A percentile compares a stretch with the other conserved stretches of the same genome.
phyloP scores from a whole-genome alignment of 352 stramenopile genomes.

The Peronospora farinosa region DNA sequence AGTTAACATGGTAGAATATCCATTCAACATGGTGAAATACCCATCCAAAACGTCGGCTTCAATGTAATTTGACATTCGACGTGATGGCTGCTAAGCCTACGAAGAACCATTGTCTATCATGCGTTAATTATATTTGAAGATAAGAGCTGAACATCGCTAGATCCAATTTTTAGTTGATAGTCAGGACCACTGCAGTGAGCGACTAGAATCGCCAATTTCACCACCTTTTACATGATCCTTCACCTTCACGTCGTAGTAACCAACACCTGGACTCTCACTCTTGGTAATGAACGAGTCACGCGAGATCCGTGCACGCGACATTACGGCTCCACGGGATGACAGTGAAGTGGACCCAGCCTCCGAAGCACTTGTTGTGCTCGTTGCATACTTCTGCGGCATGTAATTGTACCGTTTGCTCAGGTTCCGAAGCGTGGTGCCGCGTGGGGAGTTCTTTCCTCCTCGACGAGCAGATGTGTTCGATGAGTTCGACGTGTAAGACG shows the following conservation, averaged over 20 bases:
- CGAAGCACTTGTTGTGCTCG: conserved; percentile 24
- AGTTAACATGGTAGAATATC: conserved; percentile 5
- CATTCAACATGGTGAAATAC: neutral
- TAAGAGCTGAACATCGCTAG: conserved; percentile 10
- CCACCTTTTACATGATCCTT: conserved; percentile 57
- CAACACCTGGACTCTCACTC: conserved; percentile 61
- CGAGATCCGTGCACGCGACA: conserved; percentile 50
- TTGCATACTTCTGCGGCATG: conserved; percentile 52
- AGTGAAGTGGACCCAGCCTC: conserved; percentile 47
- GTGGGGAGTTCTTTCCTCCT: conserved; percentile 27
- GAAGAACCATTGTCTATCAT: conserved; percentile 9
- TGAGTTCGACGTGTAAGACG: conserved; percentile 50
- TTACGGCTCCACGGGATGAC: conserved; percentile 63
- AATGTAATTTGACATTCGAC: neutral
- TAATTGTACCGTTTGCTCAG: conserved; percentile 64
- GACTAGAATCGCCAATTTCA: conserved; percentile 72
- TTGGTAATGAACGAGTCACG: conserved; percentile 71
- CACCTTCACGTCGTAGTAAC: conserved; percentile 74
- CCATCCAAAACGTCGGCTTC: neutral
- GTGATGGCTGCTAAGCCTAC: neutral
- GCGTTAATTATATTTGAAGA: conserved; percentile 15
- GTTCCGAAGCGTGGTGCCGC: conserved; percentile 40
- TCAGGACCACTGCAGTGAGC: conserved; percentile 57
- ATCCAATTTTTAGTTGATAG: conserved; percentile 5
- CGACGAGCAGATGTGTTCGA: conserved; percentile 29